phyloP scores from a whole-genome alignment of 306 rosid species.

The Quillaja saponaria region DNA sequence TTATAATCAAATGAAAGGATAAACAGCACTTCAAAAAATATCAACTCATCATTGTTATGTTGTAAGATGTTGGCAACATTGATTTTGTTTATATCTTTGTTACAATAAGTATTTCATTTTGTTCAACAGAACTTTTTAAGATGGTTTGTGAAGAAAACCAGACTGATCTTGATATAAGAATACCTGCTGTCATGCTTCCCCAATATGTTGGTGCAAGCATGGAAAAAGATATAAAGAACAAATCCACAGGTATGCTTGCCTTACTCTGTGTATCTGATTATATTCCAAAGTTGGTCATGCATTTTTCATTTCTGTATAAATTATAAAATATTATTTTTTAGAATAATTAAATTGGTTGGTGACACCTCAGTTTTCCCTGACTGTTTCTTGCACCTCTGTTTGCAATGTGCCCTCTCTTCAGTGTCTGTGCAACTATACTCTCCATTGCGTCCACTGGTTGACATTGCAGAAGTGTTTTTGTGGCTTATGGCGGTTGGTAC shows the following conservation, averaged over 20 bases:
- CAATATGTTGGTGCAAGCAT: conserved; percentile 71
- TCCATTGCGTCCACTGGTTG: conserved; percentile 90
- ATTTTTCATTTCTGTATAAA: conserved; percentile 7
- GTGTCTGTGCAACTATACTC: conserved; percentile 97
- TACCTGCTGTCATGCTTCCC: conserved; percentile 98
- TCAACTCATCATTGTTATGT: not conserved
- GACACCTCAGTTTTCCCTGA: conserved; percentile 17
- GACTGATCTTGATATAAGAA: conserved; percentile 68
- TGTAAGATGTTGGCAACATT: conserved; percentile 12
- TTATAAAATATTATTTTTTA: not conserved
- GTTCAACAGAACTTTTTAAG: conserved; percentile 83
- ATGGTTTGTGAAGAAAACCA: conserved; percentile 88
- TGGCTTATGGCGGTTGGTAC: conserved; percentile 99
- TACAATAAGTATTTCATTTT: conserved; percentile 6
- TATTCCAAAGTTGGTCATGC: conserved; percentile 18
- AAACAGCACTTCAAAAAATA: no score
- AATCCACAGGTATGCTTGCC: conserved; percentile 54
- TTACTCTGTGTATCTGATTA: conserved; percentile 16
- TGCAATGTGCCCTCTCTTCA: conserved; percentile 41
- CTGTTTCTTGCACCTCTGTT: conserved; percentile 32
- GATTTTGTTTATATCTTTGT: no score
- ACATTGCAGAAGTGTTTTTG: conserved; percentile 92
- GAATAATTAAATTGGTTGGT: conserved; percentile 15
- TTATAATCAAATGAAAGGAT: no score
- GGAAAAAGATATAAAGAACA: conserved; percentile 58